Evolutionary conservation across 208 protist genomes (phyloP).

Genomic region (Angomonas deanei): DNA sequence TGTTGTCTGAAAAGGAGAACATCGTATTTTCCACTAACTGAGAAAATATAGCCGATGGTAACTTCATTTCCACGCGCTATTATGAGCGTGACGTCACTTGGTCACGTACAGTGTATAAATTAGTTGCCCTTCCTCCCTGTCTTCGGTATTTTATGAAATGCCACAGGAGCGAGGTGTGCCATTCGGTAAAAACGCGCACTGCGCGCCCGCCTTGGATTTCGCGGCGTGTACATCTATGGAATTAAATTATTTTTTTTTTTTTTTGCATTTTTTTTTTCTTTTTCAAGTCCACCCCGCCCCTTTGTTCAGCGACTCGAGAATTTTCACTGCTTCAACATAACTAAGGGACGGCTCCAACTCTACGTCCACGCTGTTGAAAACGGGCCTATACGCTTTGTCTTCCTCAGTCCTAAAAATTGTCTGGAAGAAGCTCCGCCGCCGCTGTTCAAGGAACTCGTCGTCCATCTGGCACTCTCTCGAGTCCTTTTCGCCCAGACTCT

Average conservation of each 20-base stretch:
- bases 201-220: too few species aligned
- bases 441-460: not conserved
- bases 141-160: too few species aligned
- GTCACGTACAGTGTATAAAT: too few species aligned
- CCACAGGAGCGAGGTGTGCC: too few species aligned
- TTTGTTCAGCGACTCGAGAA: not conserved
- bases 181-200: too few species aligned
- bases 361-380: too few species aligned
- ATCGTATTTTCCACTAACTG: not conserved
- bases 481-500: not conserved
- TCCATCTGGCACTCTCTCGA: not conserved
- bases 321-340: not conserved
- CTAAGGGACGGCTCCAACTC: not conserved
- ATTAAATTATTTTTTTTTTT: not conserved
- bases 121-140: too few species aligned
- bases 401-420: not conserved
- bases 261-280: conserved; percentile 2
- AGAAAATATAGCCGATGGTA: too few species aligned
- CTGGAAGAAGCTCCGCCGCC: not conserved
- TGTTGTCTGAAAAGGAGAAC: not conserved
- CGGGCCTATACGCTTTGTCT: not conserved
- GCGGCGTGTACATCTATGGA: too few species aligned
- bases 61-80: too few species aligned
- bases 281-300: not conserved
- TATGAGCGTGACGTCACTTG: too few species aligned